Evolutionary conservation across 352 stramenopile species (phyloP).

Genomic region (Globisporangium viniferum): DNA sequence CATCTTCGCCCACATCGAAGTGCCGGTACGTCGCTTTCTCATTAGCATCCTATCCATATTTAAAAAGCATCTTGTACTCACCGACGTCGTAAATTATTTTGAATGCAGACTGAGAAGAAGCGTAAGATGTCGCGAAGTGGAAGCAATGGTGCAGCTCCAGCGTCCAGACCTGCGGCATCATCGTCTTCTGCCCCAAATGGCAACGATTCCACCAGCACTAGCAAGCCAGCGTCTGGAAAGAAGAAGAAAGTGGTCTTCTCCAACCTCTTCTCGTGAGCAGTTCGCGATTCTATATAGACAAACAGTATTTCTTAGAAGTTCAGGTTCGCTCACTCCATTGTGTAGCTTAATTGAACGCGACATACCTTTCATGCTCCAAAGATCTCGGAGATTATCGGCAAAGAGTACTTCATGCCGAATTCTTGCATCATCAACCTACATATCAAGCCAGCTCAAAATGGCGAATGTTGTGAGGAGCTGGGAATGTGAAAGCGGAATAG

Average conservation of each 20-base stretch:
- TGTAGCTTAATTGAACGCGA: not conserved
- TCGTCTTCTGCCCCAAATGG: constrained; percentile 1
- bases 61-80: not conserved
- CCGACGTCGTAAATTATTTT: not conserved
- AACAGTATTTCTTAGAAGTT: constrained; percentile 1
- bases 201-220: constrained; percentile 10
- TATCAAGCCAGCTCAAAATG: not conserved
- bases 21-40: constrained; percentile 30
- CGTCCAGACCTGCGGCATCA: constrained; percentile 8
- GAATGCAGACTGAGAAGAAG: constrained; percentile 60
- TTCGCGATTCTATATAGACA: constrained; percentile 4
- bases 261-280: constrained; percentile 56
- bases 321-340: not conserved
- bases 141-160: constrained; percentile 5
- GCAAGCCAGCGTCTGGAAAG: constrained; percentile 32
- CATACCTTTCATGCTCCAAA: not conserved
- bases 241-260: constrained; percentile 86
- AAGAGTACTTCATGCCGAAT: not conserved
- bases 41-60: not conserved
- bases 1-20: constrained; percentile 82
- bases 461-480: not conserved
- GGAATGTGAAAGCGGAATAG: not conserved
- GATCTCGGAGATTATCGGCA: not conserved
- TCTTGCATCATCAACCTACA: not conserved
- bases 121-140: constrained; percentile 32